These are phyloP conservation scores for Solanum lycopersicoides DNA, from an alignment of 257 asterid genomes.

Conservation along the genomic window DNA sequence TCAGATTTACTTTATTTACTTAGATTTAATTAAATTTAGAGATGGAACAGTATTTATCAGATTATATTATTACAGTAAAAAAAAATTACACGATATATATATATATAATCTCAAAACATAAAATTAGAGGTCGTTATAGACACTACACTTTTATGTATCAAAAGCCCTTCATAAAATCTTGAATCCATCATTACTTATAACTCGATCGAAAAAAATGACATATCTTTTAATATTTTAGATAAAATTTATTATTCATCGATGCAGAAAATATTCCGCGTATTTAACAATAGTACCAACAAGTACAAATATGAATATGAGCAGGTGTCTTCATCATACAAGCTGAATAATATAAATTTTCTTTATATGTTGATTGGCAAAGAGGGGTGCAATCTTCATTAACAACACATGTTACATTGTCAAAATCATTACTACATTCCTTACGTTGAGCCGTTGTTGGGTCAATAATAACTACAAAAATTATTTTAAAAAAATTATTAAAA, in stretches of 20 bases:
- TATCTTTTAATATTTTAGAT: too few species aligned
- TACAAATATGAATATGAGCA: background rate
- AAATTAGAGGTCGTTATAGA: too few species aligned
- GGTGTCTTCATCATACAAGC: background rate
- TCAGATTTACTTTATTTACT: background rate
- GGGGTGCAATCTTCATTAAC: background rate
- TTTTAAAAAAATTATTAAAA: background rate
- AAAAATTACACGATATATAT: too few species aligned
- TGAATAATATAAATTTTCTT: background rate
- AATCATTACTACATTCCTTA: background rate
- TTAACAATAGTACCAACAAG: background rate
- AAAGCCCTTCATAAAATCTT: too few species aligned
- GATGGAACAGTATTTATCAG: background rate
- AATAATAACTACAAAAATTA: background rate
- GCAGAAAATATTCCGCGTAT: too few species aligned
- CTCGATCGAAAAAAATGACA: too few species aligned
- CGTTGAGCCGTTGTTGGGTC: background rate
- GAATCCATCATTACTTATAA: too few species aligned
- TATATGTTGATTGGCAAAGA: background rate
- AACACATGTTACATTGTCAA: background rate
- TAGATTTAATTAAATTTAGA: background rate
- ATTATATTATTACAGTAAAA: too few species aligned
- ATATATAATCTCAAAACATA: too few species aligned
- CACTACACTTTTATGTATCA: too few species aligned
- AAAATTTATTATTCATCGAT: too few species aligned